Evolutionary conservation across 805 yeast genomes (phyloP), one percentile per base, ranked within the genome.

Genomic region (Saccharomycopsis fodiens): DNA sequence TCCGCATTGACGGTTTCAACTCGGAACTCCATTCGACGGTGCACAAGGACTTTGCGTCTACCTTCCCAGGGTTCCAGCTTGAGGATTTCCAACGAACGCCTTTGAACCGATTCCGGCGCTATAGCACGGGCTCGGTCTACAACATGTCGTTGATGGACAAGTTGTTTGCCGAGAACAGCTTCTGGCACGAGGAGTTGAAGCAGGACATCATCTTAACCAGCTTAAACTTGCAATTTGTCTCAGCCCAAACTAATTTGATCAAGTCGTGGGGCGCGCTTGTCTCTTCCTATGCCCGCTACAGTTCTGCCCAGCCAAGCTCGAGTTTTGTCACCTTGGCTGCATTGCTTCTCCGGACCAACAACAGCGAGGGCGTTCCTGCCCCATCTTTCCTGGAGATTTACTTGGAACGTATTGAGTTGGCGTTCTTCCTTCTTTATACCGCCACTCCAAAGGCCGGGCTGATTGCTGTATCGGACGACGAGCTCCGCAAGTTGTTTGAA

Each of bases 191-290:
- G 1, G 70, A 70, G 1, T 61, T 74, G 30, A 68, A 79, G 47
- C 64, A 67, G 3, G 74, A 72, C 34, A 70, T 86, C 3, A 60
- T 73, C 2, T 67, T 70, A 1, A 78, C 83, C 1, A 79, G 88
- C 49, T 60, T 79, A 37, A 80, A 81, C 54, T 57, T 78, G 41
- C 86, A 86, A 51, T 72, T 70, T 54, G 70, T 78, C 5, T 71
- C 78, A 35, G 72, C 89, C 1, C 95, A 87, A 55, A 67, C 80
- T 13, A 67, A 76, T 3, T 74, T 84, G 17, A 82, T 86, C 3
- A 82, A 81, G 54, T 74, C 94, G 0, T 78, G 85, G 73, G 88
- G 91, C 41, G 87, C 93, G 1, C 65, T 88, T 29, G 51, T 86
- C 19, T 79, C 91, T 0, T 76, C 91, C 0, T 80, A 66, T 55